Conservation (phyloP, 371 early-diverging fungal genomes). For the Mucor circinelloides region DNA sequence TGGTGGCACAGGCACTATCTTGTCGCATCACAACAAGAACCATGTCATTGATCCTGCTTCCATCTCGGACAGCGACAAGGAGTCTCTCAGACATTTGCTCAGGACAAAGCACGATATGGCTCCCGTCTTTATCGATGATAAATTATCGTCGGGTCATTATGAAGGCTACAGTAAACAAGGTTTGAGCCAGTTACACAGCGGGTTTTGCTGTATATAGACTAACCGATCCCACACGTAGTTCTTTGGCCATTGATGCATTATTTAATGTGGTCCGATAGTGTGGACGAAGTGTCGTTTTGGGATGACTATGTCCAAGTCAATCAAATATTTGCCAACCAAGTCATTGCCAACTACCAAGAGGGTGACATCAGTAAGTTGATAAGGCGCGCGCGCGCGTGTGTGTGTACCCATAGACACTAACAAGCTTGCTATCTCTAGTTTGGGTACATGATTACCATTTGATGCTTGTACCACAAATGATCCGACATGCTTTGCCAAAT, state of each 20-base stretch:
- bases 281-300: constrained; percentile 81
- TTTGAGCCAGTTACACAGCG: constrained; percentile 25
- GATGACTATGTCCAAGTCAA: constrained; percentile 89
- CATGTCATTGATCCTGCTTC: constrained; percentile 11
- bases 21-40: constrained; percentile 29
- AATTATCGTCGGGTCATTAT: constrained; percentile 76
- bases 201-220: constrained; percentile 2
- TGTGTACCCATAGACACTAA: constrained; percentile 48
- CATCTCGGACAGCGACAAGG: constrained; percentile 40
- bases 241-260: constrained; percentile 99
- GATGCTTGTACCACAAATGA: constrained; percentile 93
- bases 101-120: constrained; percentile 54
- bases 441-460: constrained; percentile 99
- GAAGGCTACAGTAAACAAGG: constrained; percentile 93
- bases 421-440: constrained; percentile 93
- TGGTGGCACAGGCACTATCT: constrained; percentile 69
- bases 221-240: constrained; percentile 43
- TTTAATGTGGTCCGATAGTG: constrained; percentile 81
- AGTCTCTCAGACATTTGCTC: constrained; percentile 44
- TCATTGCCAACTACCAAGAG: constrained; percentile 71
- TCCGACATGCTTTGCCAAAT: constrained; percentile 66
- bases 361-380: constrained; percentile 89
- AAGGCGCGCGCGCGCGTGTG: neutral
- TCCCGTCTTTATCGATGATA: constrained; percentile 82
- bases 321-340: constrained; percentile 79